These are phyloP conservation scores for Wakefieldia striispora DNA, from an alignment of 768 basidiomycete species.

Conservation along the genomic window DNA sequence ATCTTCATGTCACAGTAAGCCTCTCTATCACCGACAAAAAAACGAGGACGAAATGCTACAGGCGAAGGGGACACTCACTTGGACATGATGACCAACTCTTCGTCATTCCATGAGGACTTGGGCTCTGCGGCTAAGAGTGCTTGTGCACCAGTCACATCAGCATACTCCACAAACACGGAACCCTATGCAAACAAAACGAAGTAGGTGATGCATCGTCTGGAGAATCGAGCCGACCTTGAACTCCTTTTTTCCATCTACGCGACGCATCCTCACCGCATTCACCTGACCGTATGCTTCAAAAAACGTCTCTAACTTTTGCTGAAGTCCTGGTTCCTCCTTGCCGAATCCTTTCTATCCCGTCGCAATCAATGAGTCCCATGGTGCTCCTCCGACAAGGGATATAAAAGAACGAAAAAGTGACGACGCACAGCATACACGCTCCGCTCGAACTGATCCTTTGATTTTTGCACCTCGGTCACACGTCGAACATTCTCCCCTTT, in stretches of 20 bases:
- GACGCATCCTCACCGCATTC: constrained; percentile 85
- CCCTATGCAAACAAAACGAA: constrained; percentile 48
- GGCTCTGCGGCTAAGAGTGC: constrained; percentile 79
- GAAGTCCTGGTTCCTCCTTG: constrained; percentile 59
- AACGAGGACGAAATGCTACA: not conserved
- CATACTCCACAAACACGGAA: constrained; percentile 92
- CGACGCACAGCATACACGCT: constrained; percentile 89
- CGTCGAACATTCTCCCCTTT: constrained; percentile 72
- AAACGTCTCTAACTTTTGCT: constrained; percentile 74
- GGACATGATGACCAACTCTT: constrained; percentile 79
- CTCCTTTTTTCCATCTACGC: constrained; percentile 70
- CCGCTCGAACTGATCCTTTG: constrained; percentile 67
- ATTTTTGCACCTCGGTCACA: constrained; percentile 66
- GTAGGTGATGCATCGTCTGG: too few relatives aligned
- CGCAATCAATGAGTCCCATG: not conserved
- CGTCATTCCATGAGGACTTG: constrained; percentile 76
- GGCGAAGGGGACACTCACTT: constrained; percentile 54
- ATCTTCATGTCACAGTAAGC: constrained; percentile 96
- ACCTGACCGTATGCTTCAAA: constrained; percentile 75
- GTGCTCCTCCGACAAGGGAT: not conserved
- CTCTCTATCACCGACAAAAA: constrained; percentile 44
- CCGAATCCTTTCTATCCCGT: constrained; percentile 81
- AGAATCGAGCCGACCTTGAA: constrained; percentile 68
- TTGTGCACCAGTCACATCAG: constrained; percentile 63
- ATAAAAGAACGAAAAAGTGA: constrained; percentile 15